Base-by-base conservation (phyloP, 2,329 filamentous ascomycete genomes). In the Aureobasidium sp. region DNA sequence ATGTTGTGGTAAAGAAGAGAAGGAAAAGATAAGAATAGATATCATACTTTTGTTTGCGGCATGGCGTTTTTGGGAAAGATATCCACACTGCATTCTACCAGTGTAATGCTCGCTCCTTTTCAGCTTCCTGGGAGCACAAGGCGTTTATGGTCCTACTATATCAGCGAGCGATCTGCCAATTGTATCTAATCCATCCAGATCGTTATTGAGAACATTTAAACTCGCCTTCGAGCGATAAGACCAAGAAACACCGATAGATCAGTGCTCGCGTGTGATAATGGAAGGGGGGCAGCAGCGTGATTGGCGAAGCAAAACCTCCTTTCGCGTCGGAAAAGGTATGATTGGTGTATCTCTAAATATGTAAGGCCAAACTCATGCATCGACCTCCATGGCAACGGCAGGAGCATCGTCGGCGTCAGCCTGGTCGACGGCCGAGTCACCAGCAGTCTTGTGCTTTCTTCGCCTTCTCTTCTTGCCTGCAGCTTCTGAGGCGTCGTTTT, bases 381-480 rank as follows among this genome's bases (percentile, higher is more conserved):
- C 45, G 14, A 59, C 56, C 24, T 60, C 44, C 45, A 60, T 60
- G n/a, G 44, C 45, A 33, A 17, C 33, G 12, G 57, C 37, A 44
- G 35, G 24, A 44, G 45, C 35, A 22, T 15, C 63, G 24, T 60
- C 57, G 8, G 22, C 65, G 31, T 35, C 56, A 19, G 66, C 61
- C 45, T 66, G 68, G 15, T 64, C 40, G 24, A n/a, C 39, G 11
- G 39, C 47, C 22, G 29, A 63, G n/a, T 60, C 61, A 15, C 24
- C 62, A 17, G 35, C 48, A 24, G 66, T 62, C 50, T 66, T 70
- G 27, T 66, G 66, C 65, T 70, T 70, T 44, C 68, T 65, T 54
- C 67, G 66, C 52, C 68, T 60, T 54, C 65, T 68, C 44, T 66
- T 67, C 65, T 70, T 70, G 56, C 60, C 63, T 33, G 63, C 31